Base-by-base conservation (phyloP, 345 rosid genomes). In the Brassica cretica region DNA sequence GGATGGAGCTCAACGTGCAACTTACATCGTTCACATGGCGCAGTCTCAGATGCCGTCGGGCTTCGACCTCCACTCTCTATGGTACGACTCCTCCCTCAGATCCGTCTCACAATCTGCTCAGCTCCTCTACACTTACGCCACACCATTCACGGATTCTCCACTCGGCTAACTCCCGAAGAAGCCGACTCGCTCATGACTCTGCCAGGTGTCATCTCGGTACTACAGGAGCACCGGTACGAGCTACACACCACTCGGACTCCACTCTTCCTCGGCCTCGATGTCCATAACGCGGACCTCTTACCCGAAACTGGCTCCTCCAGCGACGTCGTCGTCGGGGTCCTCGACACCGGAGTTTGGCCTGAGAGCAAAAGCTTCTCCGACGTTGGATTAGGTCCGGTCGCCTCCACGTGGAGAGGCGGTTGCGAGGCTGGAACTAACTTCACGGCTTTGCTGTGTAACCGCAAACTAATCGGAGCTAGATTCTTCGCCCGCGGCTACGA, bases 11-110 rank as follows among this genome's bases (percentile, higher is more conserved):
- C 81, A 80, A 56, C 79, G 58, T 41, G 81, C 59, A 12, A 94
- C 97, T n/a, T 94, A 89, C 90, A 90, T 94, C 59, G 93, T 94
- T 41, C 97, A 94, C 89, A 89, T 89, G 91, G 83, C 88, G n/a
- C 86, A 82, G 83, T 86, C 88, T 79, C 75, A 86, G 83, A 90
- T 92, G 95, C 98, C 97, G 0, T 66, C 82, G 16, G 74, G 25
- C 37, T 92, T 86, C 76, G 46, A 87, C 37, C 89, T 83, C 55
- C 98, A 93, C 80, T 77, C 87, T 39, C 84, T 81, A 82, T 91
- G 99, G 99, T 95, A 95, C 80, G 86, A 75, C 81, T 87, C 89
- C 3, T 84, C 93, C 4, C 85, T 92, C 76, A 87, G 87, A 80
- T 89, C 97, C 59, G 84, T 90, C 24, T 87, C 87, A 4, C 79